Base-by-base conservation (phyloP, 768 basidiomycete species). In the Macrocybe gigantea region DNA sequence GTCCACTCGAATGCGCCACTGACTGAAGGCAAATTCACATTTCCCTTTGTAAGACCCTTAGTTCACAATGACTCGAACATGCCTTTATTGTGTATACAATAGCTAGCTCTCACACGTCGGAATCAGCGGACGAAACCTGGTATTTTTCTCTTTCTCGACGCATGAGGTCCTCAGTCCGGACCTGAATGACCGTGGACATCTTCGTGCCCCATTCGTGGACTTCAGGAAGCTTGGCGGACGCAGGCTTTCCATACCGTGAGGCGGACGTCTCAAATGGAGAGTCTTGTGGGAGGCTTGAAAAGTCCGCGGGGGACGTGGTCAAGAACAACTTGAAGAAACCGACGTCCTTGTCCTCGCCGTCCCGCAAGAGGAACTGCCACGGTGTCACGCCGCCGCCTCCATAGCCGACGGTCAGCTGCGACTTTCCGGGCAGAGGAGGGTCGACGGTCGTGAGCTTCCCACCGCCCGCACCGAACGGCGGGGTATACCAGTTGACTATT, bases 311-410 rank as follows among this genome's bases (percentile, higher is more conserved):
- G 0, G 48, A 49, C 1, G 67, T 71, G 11, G 73, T 60, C 13
- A 76, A 49, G 49, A 69, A 77, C 6, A 76, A 51, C 48, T 72
- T 74, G 43, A 77, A 63, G 46, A 68, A 71, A 6, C 72, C 69
- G 2, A 76, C 59, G 42, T 76, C 73, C 31, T 63, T 46, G 5
- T 56, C 51, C 37, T 70, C 60, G 3, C 56, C 61, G 1, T 60
- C 49, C 4, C 56, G 52, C 12, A 75, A 48, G 30, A 49, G 32
- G 48, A 68, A 74, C 6, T 50, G 35, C 58, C 61, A 65, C 6
- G 70, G 69, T 0, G 54, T 29, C 5, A 52, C 55, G 38, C 66
- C 68, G 29, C 62, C 65, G 7, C 65, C 54, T 0, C 72, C 72
- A 49, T 73, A 73, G 5, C 75, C 76, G 8, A 76, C 62, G 1